These are phyloP conservation scores for Eucalyptus polyanthemos DNA, from an alignment of 345 rosid genomes.

Conservation along the genomic window DNA sequence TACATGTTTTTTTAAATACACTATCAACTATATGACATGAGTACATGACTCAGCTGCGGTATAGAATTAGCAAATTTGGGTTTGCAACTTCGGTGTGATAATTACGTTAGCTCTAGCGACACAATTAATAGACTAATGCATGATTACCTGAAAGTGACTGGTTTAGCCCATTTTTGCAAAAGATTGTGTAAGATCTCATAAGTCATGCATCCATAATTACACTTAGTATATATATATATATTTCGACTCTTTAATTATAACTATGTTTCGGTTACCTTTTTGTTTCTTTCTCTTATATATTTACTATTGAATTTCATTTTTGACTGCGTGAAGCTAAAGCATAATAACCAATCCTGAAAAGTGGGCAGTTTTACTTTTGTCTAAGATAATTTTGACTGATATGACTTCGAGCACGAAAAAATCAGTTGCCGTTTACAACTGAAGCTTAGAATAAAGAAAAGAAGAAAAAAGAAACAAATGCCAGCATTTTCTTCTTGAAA, in stretches of 20 bases:
- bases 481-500: neutral
- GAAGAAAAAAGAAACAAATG: neutral
- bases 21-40: neutral
- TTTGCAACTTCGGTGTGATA: accelerated
- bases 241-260: neutral
- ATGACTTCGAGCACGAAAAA: neutral
- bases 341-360: neutral
- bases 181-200: neutral
- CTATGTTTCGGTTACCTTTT: neutral
- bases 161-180: neutral
- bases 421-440: neutral
- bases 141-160: neutral
- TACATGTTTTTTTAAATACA: neutral
- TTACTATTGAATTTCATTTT: neutral
- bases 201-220: neutral
- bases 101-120: neutral
- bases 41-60: neutral
- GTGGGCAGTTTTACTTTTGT: neutral
- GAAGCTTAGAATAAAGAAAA: neutral
- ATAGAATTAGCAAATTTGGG: neutral
- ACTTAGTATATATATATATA: neutral
- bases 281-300: neutral
- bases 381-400: neutral
- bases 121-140: neutral
- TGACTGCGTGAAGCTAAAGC: neutral